A percentile compares a stretch with the other conserved stretches of the same genome.
phyloP scores from a whole-genome alignment of 2,329 filamentous ascomycete species.

The Aureobasidium sp. region DNA sequence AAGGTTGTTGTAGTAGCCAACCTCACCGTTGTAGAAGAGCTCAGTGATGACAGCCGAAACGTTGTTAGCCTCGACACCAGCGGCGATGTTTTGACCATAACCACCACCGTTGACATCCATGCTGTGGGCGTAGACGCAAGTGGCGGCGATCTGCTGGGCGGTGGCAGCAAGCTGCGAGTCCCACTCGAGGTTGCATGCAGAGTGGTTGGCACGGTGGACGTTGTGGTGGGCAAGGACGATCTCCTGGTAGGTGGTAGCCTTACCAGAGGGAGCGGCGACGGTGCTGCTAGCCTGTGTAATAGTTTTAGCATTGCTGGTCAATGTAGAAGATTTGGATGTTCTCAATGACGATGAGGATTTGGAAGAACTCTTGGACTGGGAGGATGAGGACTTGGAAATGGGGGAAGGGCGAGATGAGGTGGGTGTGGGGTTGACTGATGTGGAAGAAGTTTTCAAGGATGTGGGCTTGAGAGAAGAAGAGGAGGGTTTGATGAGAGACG shows the following conservation, averaged over 20 bases:
- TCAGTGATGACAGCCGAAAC: slow-evolving; percentile 64
- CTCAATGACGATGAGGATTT: neutral
- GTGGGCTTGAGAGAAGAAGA: neutral
- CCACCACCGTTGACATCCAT: slow-evolving; percentile 52
- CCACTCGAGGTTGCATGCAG: slow-evolving; percentile 57
- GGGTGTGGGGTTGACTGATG: neutral
- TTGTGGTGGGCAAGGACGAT: slow-evolving; percentile 68
- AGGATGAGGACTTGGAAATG: neutral
- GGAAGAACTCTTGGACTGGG: neutral
- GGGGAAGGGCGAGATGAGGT: neutral
- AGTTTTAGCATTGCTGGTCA: neutral
- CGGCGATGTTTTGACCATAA: slow-evolving; percentile 91
- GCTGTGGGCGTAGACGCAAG: slow-evolving; percentile 67
- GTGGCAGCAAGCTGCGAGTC: slow-evolving; percentile 52
- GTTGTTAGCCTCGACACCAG: slow-evolving; percentile 47
- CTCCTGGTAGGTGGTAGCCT: slow-evolving; percentile 23
- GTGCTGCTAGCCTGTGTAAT: neutral
- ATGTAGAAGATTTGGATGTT: slow-evolving; percentile 9
- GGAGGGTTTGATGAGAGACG: neutral
- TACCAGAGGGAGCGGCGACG: slow-evolving; percentile 7
- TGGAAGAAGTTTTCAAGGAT: neutral
- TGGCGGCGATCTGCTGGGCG: slow-evolving; percentile 54
- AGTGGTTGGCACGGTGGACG: slow-evolving; percentile 75
- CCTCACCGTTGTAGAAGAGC: slow-evolving; percentile 83
- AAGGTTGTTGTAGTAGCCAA: slow-evolving; percentile 43